Base-by-base conservation (phyloP, 2,329 filamentous ascomycete genomes). In the Fusarium fujikuroi region DNA sequence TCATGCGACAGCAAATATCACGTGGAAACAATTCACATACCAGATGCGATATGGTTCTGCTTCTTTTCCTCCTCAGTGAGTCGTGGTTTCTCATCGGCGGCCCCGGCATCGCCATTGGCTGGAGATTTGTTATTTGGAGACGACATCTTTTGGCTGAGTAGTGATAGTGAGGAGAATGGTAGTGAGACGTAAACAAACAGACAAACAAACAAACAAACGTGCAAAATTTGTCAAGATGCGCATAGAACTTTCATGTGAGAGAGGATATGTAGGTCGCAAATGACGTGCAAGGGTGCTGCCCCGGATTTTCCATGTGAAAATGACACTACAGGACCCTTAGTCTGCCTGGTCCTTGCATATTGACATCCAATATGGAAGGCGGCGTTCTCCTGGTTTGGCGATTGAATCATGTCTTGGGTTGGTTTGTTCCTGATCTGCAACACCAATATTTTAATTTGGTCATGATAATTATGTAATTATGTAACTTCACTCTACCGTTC, bases 61-160 rank as follows among this genome's bases (percentile, higher is more conserved):
- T 88, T 88, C 81, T 88, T 88, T 77, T 88, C 86, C 56, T 86
- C 85, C 64, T 87, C 86, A 10, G 86, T 88, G 37, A 88, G 80
- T 40, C 86, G 85, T 44, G 85, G 85, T 80, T 86, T 87, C 56
- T 87, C 86, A 32, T 87, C 85, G 23, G 74, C 75, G 36, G 72
- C 73, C 34, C 69, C 75, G 47, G 25, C 28, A 37, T 79, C 79
- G 28, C 62, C 70, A 39, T 77, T 69, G 16, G 66, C 63, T 5
- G 76, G 70, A 28, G 79, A 75, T 46, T 78, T 79, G 53, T 78
- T 79, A 58, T 75, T 79, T 47, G 79, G 78, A 47, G 79, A 79
- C 39, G 79, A 79, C 67, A 80, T 79, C 42, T 34, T 47, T 43
- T n/a, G 34, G 16, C 23, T 16, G 37, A 49, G 25, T 18, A 57